phyloP scores from a whole-genome alignment of 176 grass and related monocot genomes.

The Hyparrhenia diplandra region DNA sequence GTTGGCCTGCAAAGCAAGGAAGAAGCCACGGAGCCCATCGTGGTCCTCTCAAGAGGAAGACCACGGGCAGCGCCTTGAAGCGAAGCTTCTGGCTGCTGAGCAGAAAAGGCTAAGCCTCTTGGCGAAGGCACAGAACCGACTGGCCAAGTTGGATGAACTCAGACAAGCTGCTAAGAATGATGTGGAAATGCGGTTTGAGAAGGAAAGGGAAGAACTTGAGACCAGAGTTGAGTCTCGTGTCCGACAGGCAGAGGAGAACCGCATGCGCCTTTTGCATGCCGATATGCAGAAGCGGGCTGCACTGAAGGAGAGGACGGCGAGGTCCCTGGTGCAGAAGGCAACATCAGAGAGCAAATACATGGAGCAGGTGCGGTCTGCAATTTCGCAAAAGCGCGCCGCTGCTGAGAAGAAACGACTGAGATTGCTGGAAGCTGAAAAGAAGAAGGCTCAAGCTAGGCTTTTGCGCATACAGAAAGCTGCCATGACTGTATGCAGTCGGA shows the following conservation, averaged over 20 bases:
- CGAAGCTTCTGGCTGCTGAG: slow-evolving; percentile 88
- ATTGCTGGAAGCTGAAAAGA: slow-evolving; percentile 87
- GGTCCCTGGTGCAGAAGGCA: slow-evolving; percentile 57
- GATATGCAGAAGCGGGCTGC: slow-evolving; percentile 66
- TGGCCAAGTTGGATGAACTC: slow-evolving; percentile 83
- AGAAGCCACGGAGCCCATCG: slow-evolving; percentile 87
- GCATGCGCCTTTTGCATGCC: slow-evolving; percentile 58
- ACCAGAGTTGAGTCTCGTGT: slow-evolving; percentile 86
- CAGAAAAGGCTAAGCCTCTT: slow-evolving; percentile 88
- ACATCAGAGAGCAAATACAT: slow-evolving; percentile 67
- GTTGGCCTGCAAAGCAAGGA: slow-evolving; percentile 90
- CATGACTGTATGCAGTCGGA: slow-evolving; percentile 64
- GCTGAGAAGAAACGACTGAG: slow-evolving; percentile 88
- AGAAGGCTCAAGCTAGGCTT: slow-evolving; percentile 63
- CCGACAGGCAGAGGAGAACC: slow-evolving; percentile 84
- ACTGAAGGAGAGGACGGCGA: slow-evolving; percentile 72
- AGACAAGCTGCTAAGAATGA: slow-evolving; percentile 79
- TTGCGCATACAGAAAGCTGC: slow-evolving; percentile 55
- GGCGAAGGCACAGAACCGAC: slow-evolving; percentile 67
- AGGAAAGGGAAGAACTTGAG: slow-evolving; percentile 83
- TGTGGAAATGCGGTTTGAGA: slow-evolving; percentile 80
- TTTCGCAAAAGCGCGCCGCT: slow-evolving; percentile 65
- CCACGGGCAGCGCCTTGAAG: slow-evolving; percentile 78
- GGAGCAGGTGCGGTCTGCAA: slow-evolving; percentile 74
- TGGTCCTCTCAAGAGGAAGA: slow-evolving; percentile 99